These are phyloP conservation scores for Globisporangium echinulatum DNA, from an alignment of 352 stramenopile species.

Conservation along the genomic window DNA sequence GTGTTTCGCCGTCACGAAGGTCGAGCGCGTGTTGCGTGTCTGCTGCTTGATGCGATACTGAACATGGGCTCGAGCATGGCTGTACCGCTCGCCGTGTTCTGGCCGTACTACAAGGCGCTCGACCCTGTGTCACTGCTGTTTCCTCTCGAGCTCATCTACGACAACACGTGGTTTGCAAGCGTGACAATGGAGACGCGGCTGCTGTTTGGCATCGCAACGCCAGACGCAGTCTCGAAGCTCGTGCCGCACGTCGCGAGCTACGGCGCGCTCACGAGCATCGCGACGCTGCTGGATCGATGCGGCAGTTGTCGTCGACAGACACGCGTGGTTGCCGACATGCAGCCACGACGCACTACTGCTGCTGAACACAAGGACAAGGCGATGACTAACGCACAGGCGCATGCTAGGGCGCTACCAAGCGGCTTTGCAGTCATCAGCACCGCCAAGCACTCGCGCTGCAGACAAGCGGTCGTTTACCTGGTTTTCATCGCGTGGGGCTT, in stretches of 20 bases:
- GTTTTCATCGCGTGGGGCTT: too few species aligned
- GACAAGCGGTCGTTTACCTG: too few species aligned
- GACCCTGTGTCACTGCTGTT: constrained; percentile 13
- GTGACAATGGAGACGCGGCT: constrained; percentile 20
- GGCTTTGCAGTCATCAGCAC: too few species aligned
- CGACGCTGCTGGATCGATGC: too few species aligned
- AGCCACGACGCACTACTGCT: too few species aligned
- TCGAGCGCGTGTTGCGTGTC: constrained; percentile 12
- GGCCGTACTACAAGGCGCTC: constrained; percentile 16
- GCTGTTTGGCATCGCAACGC: constrained; percentile 11
- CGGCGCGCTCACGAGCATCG: background rate
- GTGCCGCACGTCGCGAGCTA: constrained; percentile 21
- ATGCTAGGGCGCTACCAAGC: too few species aligned
- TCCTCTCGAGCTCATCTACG: constrained; percentile 7
- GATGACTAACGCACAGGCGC: too few species aligned
- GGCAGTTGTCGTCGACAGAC: too few species aligned
- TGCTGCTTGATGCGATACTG: constrained; percentile 12
- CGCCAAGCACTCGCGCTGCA: too few species aligned
- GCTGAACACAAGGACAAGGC: too few species aligned
- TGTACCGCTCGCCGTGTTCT: constrained; percentile 16
- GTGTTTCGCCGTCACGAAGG: background rate
- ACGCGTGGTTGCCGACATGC: too few species aligned
- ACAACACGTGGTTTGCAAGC: constrained; percentile 18
- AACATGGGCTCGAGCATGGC: constrained; percentile 15
- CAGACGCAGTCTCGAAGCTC: constrained; percentile 18